Percentiles rank a stretch among this genome's conserved stretches.
Evolutionary conservation across 495 filamentous ascomycete species (phyloP).

Genomic region (Staphylotrichum tortipilum): DNA sequence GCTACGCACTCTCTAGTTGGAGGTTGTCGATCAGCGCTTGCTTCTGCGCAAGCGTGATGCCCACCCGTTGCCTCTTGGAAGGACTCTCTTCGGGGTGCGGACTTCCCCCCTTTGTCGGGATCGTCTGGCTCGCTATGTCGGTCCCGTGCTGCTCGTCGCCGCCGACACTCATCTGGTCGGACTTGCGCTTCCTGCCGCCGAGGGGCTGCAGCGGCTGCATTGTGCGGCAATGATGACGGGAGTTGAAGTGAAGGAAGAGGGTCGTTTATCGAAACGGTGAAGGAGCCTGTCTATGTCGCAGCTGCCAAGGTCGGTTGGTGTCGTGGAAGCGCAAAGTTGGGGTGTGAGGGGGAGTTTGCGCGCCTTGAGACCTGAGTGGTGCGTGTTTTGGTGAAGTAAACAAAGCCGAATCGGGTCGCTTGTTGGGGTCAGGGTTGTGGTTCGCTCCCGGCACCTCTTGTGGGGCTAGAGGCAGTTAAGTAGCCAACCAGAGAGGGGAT

Average conservation of each 20-base stretch:
- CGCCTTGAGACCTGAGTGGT: slow-evolving; percentile 22
- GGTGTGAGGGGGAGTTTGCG: slow-evolving; percentile 10
- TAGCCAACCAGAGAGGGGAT: too few relatives aligned
- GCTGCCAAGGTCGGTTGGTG: background rate
- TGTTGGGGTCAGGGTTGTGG: background rate
- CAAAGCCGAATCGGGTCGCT: slow-evolving; percentile 19
- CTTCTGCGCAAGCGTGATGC: slow-evolving; percentile 71
- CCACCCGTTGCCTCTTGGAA: slow-evolving; percentile 48
- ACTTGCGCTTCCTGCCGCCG: slow-evolving; percentile 52
- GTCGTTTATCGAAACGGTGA: background rate
- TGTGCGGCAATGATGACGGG: background rate
- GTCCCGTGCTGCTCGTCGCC: slow-evolving; percentile 22
- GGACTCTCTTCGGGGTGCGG: slow-evolving; percentile 48
- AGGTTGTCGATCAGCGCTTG: slow-evolving; percentile 86
- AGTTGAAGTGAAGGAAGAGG: background rate
- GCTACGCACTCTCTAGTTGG: slow-evolving; percentile 74
- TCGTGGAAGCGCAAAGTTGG: background rate
- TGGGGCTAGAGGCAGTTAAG: too few relatives aligned
- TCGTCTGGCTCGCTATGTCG: slow-evolving; percentile 26
- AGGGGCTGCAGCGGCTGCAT: slow-evolving; percentile 32
- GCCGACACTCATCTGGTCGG: slow-evolving; percentile 36
- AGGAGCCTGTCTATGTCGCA: background rate
- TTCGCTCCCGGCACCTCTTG: too few relatives aligned
- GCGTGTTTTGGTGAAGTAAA: slow-evolving; percentile 24
- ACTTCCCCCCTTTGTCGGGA: slow-evolving; percentile 34